Base-by-base conservation (phyloP, 2,329 filamentous ascomycete species). In the Lasiodiplodia sp. region DNA sequence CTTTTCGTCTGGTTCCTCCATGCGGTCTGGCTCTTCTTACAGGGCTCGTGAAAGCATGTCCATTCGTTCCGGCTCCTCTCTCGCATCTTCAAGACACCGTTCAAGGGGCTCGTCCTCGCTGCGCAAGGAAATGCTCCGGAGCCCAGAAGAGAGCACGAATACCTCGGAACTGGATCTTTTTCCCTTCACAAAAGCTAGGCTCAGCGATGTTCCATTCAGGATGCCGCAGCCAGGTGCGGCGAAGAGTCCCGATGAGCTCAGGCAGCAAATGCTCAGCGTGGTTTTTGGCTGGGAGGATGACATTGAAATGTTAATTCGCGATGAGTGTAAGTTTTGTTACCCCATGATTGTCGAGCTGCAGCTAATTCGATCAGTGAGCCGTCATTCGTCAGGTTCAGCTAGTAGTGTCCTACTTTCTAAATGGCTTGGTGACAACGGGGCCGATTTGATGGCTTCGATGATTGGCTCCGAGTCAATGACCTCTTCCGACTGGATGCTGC, bases 231-330 rank as follows among this genome's bases (percentile, higher is more conserved):
- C 85, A 56, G 83, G 79, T 34, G 78, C 78, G 53, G 78, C 77
- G 52, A 77, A 81, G 16, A 83, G 78, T 7, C 80, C 88, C 10
- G 91, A 97, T 73, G 91, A 97, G 72, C 86, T 97, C 55, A 90
- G 95, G 58, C 87, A 87, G 57, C 94, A 97, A 79, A 97, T 99
- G 94, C 86, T 99, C 4, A 92, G 87, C 72, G 91, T 94, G 6
- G 94, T 99, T 2, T 99, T 99, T 79, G 96, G 96, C 3, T 99
- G 96, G 94, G 90, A 95, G 65, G 90, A 90, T 67, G 93, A 97
- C 73, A 90, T 95, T 51, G 87, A 93, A 56, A 90, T 90, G 55
- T 81, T 99, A 60, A 88, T 99, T 66, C 87, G 90, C 11, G 94
- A 98, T 77, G 96, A 99, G 79, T 85, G 86, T 87, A 80, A 78